These are phyloP conservation scores for Lentinus polychrous DNA, from an alignment of 1,284 basidiomycete genomes.

Conservation along the genomic window DNA sequence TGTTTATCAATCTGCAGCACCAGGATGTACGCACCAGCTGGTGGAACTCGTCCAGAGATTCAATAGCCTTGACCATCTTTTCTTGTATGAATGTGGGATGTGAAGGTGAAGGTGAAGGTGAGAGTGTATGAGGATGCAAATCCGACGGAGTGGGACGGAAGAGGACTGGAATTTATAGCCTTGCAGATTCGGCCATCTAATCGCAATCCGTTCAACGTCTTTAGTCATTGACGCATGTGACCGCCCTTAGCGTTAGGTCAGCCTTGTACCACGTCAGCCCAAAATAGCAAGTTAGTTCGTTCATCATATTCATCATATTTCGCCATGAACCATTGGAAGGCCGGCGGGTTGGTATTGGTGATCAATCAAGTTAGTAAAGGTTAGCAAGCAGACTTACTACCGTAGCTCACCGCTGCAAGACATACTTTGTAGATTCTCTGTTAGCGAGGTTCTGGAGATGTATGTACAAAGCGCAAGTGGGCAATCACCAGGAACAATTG, in stretches of 20 bases:
- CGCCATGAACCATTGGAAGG: no score
- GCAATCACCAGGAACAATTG: no score
- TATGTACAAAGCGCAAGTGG: no score
- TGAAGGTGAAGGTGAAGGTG: constrained; percentile 1
- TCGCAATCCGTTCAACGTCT: neutral
- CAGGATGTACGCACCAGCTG: constrained; percentile 32
- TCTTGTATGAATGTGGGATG: neutral
- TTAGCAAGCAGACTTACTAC: no score
- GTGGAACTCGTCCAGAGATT: constrained; percentile 49
- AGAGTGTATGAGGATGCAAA: neutral
- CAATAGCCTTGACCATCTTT: constrained; percentile 39
- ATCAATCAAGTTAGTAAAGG: no score
- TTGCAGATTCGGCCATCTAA: neutral
- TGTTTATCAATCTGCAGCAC: neutral
- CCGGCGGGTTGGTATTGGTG: no score
- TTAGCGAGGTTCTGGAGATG: no score
- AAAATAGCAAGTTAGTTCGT: neutral
- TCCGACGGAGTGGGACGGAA: neutral
- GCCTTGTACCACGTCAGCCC: neutral
- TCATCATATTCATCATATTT: no score
- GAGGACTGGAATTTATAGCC: neutral
- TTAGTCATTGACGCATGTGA: neutral
- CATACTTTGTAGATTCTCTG: no score
- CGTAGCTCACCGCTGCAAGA: no score
- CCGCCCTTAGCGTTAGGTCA: neutral